phyloP scores from a whole-genome alignment of 768 basidiomycete species.

The Chalciporus sphaerocephalus region DNA sequence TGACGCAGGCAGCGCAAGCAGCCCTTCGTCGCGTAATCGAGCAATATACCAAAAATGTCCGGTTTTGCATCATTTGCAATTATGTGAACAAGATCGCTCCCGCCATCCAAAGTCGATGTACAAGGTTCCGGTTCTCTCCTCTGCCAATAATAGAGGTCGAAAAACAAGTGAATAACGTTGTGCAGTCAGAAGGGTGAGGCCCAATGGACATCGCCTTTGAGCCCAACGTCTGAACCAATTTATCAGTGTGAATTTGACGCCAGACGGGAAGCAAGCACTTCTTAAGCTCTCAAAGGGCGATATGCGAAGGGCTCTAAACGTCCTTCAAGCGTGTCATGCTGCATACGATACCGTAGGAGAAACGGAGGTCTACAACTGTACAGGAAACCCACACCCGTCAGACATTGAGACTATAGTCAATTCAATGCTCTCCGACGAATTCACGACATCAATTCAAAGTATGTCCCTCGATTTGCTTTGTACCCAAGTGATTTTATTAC shows the following conservation, averaged over 20 bases:
- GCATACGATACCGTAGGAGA: constrained; percentile 89
- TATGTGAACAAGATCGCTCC: constrained; percentile 99
- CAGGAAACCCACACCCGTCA: constrained; percentile 91
- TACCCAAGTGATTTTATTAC: constrained; percentile 1
- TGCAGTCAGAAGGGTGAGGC: constrained; percentile 78
- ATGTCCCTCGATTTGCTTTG: constrained; percentile 18
- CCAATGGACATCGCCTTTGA: not conserved
- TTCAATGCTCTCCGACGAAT: constrained; percentile 94
- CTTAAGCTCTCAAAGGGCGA: constrained; percentile 95
- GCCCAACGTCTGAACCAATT: constrained; percentile 1
- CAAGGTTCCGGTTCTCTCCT: constrained; percentile 94
- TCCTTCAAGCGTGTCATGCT: constrained; percentile 96
- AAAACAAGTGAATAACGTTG: constrained; percentile 70
- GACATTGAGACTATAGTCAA: constrained; percentile 93
- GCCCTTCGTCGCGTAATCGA: constrained; percentile 96
- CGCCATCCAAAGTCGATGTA: constrained; percentile 97
- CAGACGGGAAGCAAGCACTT: constrained; percentile 83
- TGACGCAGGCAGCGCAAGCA: constrained; percentile 96
- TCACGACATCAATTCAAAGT: constrained; percentile 87
- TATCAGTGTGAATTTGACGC: constrained; percentile 75
- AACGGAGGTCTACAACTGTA: constrained; percentile 92
- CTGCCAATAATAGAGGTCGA: constrained; percentile 82
- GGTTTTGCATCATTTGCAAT: constrained; percentile 99
- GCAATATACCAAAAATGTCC: constrained; percentile 96
- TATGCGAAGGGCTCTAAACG: constrained; percentile 94